phyloP scores from a whole-genome alignment of 2,329 filamentous ascomycete species.

The Biscogniauxia mediterranea region DNA sequence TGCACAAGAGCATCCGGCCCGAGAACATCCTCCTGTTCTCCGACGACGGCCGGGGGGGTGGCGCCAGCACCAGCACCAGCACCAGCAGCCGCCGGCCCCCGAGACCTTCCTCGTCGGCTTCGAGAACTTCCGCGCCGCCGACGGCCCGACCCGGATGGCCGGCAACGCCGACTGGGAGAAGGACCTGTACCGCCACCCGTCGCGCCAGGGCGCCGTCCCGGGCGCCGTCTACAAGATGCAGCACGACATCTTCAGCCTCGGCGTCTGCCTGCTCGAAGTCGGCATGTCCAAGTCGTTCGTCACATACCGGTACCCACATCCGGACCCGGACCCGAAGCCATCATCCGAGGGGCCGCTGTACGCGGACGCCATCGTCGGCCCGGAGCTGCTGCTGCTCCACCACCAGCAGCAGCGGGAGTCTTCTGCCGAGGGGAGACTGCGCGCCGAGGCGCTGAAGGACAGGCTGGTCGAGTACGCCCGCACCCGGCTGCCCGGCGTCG shows the following conservation, averaged over 20 bases:
- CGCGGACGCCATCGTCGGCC: neutral
- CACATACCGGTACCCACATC: slow-evolving; percentile 6
- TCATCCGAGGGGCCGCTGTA: neutral
- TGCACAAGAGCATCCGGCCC: slow-evolving; percentile 11
- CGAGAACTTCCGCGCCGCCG: slow-evolving; percentile 11
- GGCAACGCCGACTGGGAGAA: slow-evolving; percentile 15
- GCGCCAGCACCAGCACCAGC: too few species aligned
- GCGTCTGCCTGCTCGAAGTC: slow-evolving; percentile 49
- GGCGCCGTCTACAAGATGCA: slow-evolving; percentile 23
- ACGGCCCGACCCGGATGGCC: slow-evolving; percentile 6
- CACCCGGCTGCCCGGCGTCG: slow-evolving; percentile 15
- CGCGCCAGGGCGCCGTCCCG: slow-evolving; percentile 9
- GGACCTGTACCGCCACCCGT: slow-evolving; percentile 22
- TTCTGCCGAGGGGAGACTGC: slow-evolving; percentile 2
- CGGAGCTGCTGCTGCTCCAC: too few species aligned
- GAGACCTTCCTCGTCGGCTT: slow-evolving; percentile 14
- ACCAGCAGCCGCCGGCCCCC: neutral
- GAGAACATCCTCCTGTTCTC: slow-evolving; percentile 11
- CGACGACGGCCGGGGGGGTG: neutral
- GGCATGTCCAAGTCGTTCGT: slow-evolving; percentile 40
- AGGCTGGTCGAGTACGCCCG: slow-evolving; percentile 5
- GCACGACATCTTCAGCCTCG: slow-evolving; percentile 53
- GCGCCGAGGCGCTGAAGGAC: neutral
- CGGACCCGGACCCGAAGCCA: too few species aligned
- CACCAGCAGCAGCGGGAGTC: too few species aligned